Conservation (phyloP, 768 basidiomycete species). For the Phylloporus sp. region DNA sequence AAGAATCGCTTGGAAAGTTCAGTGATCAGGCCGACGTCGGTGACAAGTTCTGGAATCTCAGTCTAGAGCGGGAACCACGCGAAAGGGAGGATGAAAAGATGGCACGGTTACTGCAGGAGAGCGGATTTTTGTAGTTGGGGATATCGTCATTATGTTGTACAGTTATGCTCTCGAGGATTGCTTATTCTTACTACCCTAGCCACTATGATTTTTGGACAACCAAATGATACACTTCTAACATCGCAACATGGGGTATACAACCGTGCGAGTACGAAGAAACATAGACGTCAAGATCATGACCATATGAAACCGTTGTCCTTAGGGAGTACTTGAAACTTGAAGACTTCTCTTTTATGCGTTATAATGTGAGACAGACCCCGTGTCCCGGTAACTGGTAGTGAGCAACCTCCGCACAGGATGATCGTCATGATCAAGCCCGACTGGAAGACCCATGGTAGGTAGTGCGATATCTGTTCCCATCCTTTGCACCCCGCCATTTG, state of each 20-base stretch:
- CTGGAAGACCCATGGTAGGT: neutral
- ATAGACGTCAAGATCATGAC: neutral
- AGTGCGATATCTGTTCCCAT: neutral
- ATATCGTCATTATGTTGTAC: conserved; percentile 18
- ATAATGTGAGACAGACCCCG: too few relatives aligned
- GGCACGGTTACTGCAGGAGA: conserved; percentile 84
- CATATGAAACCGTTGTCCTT: neutral
- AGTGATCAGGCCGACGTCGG: conserved; percentile 64
- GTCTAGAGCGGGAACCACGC: conserved; percentile 84
- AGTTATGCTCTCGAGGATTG: conserved; percentile 12
- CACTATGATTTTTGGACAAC: neutral
- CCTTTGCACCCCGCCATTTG: conserved; percentile 10
- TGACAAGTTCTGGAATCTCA: conserved; percentile 81
- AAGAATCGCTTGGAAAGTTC: conserved; percentile 71
- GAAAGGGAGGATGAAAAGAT: conserved; percentile 97
- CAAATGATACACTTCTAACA: neutral
- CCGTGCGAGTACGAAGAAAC: neutral
- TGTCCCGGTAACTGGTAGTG: neutral
- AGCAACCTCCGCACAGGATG: neutral
- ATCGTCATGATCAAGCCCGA: neutral
- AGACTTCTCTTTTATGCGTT: too few relatives aligned
- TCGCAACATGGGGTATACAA: neutral
- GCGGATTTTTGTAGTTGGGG: conserved; percentile 65
- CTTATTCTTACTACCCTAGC: conserved; percentile 14
- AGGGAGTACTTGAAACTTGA: neutral